Base-by-base conservation (phyloP, 169 alveolate genomes). In the Eimeria necatrix region DNA sequence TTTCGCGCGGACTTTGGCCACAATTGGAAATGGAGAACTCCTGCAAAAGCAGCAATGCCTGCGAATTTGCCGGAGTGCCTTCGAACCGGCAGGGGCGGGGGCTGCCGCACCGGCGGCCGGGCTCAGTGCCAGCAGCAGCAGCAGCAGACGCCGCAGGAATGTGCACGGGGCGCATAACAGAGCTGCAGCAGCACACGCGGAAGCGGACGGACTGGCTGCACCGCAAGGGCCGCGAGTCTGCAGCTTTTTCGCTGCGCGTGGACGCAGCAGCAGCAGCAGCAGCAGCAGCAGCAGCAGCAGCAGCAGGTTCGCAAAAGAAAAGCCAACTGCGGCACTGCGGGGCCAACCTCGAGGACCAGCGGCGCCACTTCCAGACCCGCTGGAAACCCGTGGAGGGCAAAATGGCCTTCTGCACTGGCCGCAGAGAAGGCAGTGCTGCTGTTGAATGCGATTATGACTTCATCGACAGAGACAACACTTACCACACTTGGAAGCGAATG, bases 401-500 rank as follows among this genome's bases (percentile, higher is more conserved):
- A 41, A 89, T 89, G 94, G 94, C 51, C 12, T 89, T 89, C 76
- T 89, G 94, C 76, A 89, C 94, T 4, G 22, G 78, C 53, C 12
- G 94, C 18, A 12, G 46, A 22, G 88, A 70, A 53, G 94, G 94
- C 12, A 89, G 94, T 20, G 94, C 88, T 24, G 70, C 83, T 8
- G 94, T 89, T 5, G 94, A 89, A 53, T 52, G 51, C 46, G 76
- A 89, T 53, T 89, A 70, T 56, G 76, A 89, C 61, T 53, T 6
- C 73, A 68, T 89, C 60, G 94, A 89, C 48, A 80, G 94, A 70
- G 94, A 89, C 18, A 59, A 80, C 5, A 89, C 94, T 8, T 89
- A 89, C 60, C 94, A 89, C 32, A 89, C 94, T 52, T 89, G 94
- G 94, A 89, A 89, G 32, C 70, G 76, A 16, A 89, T 89, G 94